Evolutionary conservation across 2,329 filamentous ascomycete genomes (phyloP), one percentile per base, ranked within the genome.

Genomic region (Sphaerulina musiva): DNA sequence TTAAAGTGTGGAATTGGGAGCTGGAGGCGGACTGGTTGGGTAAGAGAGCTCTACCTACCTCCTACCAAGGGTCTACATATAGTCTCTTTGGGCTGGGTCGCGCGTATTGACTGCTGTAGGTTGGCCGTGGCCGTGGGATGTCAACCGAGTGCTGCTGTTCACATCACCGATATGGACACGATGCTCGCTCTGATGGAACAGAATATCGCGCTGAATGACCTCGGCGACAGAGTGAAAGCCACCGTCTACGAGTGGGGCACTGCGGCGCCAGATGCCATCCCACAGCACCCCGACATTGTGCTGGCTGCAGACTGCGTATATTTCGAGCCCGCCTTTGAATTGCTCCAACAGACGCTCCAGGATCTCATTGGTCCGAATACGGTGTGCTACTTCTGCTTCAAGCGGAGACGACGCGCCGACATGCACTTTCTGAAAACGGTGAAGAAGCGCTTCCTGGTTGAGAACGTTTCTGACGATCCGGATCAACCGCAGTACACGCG

Each of bases 221-320:
- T 96, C 20, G 72, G 81, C 36, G 74, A 74, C 39, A 78, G 73
- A 56, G 87, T 87, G 45, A 76, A 78, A 60, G 81, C 89, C 12
- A 74, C 81, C 51, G 76, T 95, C 26, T 79, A 96, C 61, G 87
- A 96, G 69, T 96, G 92, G 92, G 79, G 78, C 14, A 66, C 72
- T 32, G 65, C 74, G 12, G 66, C 69, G 32, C 68, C 73, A 56
- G 51, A 71, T 54, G 50, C 63, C 53, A 58, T 75, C 48, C 76
- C 77, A 62, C 80, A 80, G 58, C 89, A 90, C 14, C 59, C 64
- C 39, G 83, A 91, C 64, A 77, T 95, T 52, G 84, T 98, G 53
- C 79, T 97, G n/a, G 93, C 93, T 3, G 92, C 91, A 40, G 93
- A 97, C 71, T 97, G 92, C 72, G 90, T 95, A 46, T 98, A 97